Conservation (phyloP, 1,284 basidiomycete genomes). For the Ceratobasidium sp. region DNA sequence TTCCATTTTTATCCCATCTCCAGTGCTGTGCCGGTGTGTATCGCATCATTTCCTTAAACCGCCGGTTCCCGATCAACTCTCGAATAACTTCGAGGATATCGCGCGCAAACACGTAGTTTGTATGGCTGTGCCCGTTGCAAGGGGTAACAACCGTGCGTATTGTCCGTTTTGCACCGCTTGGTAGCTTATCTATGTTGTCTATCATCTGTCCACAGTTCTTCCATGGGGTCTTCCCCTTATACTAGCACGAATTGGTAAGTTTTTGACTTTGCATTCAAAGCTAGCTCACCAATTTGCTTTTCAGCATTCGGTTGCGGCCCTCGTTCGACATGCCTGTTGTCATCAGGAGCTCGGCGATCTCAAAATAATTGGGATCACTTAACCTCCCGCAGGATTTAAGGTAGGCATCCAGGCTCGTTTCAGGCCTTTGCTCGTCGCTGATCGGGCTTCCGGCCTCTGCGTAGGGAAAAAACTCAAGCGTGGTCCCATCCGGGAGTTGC, state of each 20-base stretch:
- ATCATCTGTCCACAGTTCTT: slow-evolving; percentile 49
- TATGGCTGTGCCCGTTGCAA: neutral
- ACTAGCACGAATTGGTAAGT: neutral
- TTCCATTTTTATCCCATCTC: neutral
- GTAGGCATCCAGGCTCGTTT: neutral
- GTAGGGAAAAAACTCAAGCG: neutral
- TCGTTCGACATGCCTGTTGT: neutral
- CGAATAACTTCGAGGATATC: slow-evolving; percentile 57
- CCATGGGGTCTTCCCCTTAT: slow-evolving; percentile 9
- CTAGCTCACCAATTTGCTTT: slow-evolving; percentile 23
- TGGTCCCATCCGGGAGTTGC: neutral
- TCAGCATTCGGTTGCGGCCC: neutral
- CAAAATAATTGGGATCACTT: neutral
- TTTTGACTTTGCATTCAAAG: neutral
- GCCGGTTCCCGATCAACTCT: slow-evolving; percentile 50
- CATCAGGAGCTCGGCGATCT: neutral
- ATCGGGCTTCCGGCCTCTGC: neutral
- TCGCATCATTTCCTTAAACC: neutral
- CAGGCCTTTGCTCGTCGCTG: neutral
- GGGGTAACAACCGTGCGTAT: neutral
- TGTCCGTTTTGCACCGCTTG: slow-evolving; percentile 51
- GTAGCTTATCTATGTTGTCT: slow-evolving; percentile 51
- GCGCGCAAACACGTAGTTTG: slow-evolving; percentile 51
- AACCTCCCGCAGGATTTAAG: neutral
- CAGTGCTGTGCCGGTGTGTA: neutral